Evolutionary conservation across 805 yeast genomes (phyloP), one percentile per base, ranked within the genome.

Genomic region (Metschnikowia proteae): DNA sequence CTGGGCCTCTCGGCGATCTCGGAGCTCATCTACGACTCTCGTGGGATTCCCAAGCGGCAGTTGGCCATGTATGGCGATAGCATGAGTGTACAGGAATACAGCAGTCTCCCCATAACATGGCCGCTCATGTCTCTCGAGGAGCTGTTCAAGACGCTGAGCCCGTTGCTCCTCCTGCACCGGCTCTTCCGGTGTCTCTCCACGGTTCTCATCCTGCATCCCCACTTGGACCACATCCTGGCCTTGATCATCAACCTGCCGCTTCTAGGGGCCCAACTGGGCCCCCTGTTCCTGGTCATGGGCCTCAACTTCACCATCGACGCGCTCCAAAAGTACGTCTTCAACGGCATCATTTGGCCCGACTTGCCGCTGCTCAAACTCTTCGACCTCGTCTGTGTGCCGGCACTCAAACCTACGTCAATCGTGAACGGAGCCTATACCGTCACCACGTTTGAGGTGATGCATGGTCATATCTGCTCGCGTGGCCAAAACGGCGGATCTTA

Each of bases 341-440:
- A 90, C 63, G 88, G 84, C 39, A 58, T 68, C 4, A 70, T 87
- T 3, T 90, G 97, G 97, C 97, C 97, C 4, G 77, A 86, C 56
- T 66, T 83, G 61, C 70, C 77, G 8, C 58, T 55, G 42, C 61
- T 62, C 39, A 58, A 62, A 28, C 50, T 67, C 13, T 28, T 72
- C 5, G 49, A 59, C 4, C 53, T 71, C 11, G 48, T 51, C 17
- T 23, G 57, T 3, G 45, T 58, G 7, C 50, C 52, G 11, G 58
- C 53, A 38, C 47, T 54, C 23, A 22, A 41, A 3, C 31, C 50
- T 1, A 56, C 59, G 17, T 4, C 38, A 1, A 49, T 63, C 1
- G 61, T 55, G 38, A 53, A 55, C 17, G 57, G 47, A 3, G 23
- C 33, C 22, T 70, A 53, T 43, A n/a, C 52, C 4, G 58, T 70